These are phyloP conservation scores for Celoporthe dispersa DNA, from an alignment of 2,329 filamentous ascomycete genomes.

Conservation along the genomic window DNA sequence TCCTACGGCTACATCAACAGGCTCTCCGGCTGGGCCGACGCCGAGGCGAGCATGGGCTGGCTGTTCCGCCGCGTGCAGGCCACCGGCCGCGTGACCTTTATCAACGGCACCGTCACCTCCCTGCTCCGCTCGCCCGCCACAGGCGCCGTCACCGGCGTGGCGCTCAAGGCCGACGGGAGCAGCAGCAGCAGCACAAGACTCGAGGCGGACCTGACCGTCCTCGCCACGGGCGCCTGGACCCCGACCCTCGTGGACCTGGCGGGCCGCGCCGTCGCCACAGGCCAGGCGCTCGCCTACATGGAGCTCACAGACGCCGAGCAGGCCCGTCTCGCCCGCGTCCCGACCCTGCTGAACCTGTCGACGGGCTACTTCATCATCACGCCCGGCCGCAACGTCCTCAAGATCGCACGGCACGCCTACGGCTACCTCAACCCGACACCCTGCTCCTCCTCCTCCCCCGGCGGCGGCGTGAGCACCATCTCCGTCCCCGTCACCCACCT, in stretches of 20 bases:
- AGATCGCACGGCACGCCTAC: constrained; percentile 71
- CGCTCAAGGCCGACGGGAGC: constrained; percentile 55
- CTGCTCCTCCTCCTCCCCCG: constrained; percentile 18
- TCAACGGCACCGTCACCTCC: constrained; percentile 53
- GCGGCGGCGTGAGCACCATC: constrained; percentile 30
- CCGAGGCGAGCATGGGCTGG: constrained; percentile 71
- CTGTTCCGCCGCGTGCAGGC: constrained; percentile 58
- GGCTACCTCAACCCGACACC: constrained; percentile 64
- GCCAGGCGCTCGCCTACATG: constrained; percentile 80
- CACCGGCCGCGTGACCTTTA: constrained; percentile 60
- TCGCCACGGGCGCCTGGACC: constrained; percentile 90
- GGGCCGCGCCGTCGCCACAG: constrained; percentile 78
- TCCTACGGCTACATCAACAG: constrained; percentile 76
- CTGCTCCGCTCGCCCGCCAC: constrained; percentile 42
- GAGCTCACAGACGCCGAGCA: constrained; percentile 75
- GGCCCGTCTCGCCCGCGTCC: constrained; percentile 63
- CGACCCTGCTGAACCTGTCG: constrained; percentile 73
- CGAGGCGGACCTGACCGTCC: constrained; percentile 68
- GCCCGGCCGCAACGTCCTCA: constrained; percentile 64
- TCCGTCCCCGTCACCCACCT: constrained; percentile 53
- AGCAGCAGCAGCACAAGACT: constrained; percentile 31
- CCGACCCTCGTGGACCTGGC: constrained; percentile 76
- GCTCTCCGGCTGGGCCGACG: constrained; percentile 80
- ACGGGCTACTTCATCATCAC: constrained; percentile 78
- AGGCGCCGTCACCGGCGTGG: constrained; percentile 34